A percentile compares a stretch with the other conserved stretches of the same genome.
Evolutionary conservation across 257 asterid genomes (phyloP).

Genomic region (Nicotiana tabacum): DNA sequence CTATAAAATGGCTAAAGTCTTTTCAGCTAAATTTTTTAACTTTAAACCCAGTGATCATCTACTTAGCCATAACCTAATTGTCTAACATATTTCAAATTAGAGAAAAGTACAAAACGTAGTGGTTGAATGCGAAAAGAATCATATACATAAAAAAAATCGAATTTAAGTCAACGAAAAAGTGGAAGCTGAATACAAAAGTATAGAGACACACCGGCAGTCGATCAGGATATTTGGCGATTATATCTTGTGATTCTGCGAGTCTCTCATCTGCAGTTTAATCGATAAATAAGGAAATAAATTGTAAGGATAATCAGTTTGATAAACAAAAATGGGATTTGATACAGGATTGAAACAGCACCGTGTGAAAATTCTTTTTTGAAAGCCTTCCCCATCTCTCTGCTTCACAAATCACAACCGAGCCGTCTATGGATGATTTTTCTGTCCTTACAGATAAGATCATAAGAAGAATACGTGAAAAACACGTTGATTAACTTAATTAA

Average conservation of each 20-base stretch:
- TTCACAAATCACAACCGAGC: neutral
- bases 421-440: neutral
- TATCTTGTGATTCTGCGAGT: slow-evolving; percentile 62
- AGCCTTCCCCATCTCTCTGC: slow-evolving; percentile 49
- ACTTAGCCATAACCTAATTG: neutral
- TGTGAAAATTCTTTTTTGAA: slow-evolving; percentile 56
- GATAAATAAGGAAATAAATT: neutral
- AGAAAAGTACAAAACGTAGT: neutral
- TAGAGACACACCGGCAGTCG: slow-evolving; percentile 65
- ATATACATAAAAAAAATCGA: neutral
- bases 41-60: neutral
- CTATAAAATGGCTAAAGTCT: too few species aligned
- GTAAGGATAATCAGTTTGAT: neutral
- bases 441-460: neutral
- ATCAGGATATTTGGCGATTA: slow-evolving; percentile 82
- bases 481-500: neutral
- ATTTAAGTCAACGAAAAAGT: too few species aligned
- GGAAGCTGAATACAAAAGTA: neutral
- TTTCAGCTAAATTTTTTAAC: neutral
- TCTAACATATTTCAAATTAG: neutral
- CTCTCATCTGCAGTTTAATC: slow-evolving; percentile 53
- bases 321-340: neutral
- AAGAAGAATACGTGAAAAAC: neutral
- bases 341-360: slow-evolving; percentile 30
- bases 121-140: neutral